phyloP scores from a whole-genome alignment of 2,329 filamentous ascomycete genomes.

The Colletotrichum zoysiae region DNA sequence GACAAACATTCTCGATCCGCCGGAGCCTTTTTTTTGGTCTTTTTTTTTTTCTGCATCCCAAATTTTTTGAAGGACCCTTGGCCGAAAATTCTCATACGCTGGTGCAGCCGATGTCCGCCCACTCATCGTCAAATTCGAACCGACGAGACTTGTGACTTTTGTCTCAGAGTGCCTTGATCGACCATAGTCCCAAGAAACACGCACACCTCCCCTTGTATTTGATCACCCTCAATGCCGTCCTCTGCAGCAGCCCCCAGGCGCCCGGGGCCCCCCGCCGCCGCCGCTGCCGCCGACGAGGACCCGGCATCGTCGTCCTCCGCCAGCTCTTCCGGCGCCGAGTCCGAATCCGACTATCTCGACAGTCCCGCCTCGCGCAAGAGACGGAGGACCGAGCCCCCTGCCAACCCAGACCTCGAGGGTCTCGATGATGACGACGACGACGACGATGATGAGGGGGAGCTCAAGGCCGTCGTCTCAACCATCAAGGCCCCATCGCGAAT shows the following conservation, averaged over 20 bases:
- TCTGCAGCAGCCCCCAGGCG: constrained; percentile 27
- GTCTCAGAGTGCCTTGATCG: constrained; percentile 13
- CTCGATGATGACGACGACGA: constrained; percentile 47
- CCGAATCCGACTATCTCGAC: constrained; percentile 65
- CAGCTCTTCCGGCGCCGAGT: constrained; percentile 44
- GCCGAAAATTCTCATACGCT: constrained; percentile 38
- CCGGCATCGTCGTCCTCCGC: constrained; percentile 31
- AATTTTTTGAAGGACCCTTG: not conserved
- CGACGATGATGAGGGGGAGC: constrained; percentile 49
- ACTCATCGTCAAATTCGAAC: constrained; percentile 12
- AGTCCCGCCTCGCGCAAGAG: constrained; percentile 60
- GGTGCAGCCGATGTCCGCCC: constrained; percentile 20
- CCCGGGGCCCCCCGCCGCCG: constrained; percentile 20
- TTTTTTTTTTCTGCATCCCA: constrained; percentile 10
- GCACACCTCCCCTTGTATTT: constrained; percentile 6
- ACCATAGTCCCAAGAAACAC: not conserved
- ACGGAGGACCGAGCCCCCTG: constrained; percentile 53
- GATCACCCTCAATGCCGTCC: constrained; percentile 30
- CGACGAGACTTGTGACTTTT: not conserved
- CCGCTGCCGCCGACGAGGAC: constrained; percentile 32
- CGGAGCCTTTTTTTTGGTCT: constrained; percentile 13
- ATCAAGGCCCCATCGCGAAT: constrained; percentile 67
- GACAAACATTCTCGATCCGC: constrained; percentile 28
- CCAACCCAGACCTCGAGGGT: constrained; percentile 25
- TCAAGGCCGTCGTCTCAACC: constrained; percentile 54